Conservation (phyloP, 2,329 filamentous ascomycete genomes). For the Penicillium janthinellum region DNA sequence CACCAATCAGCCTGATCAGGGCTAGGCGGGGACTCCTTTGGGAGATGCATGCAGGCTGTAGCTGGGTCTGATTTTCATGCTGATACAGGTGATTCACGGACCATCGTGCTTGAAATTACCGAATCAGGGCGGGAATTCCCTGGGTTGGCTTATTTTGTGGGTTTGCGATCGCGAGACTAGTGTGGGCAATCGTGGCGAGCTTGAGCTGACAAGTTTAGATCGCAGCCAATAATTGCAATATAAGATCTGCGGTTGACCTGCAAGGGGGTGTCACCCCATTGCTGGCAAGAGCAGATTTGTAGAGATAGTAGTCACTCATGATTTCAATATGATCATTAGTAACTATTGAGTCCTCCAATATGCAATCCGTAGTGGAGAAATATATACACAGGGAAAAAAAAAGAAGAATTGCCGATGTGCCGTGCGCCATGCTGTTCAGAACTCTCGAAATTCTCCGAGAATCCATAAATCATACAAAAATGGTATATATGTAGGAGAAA, state of each 20-base stretch:
- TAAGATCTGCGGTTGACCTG: neutral
- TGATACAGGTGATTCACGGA: neutral
- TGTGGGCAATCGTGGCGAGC: neutral
- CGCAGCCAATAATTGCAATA: neutral
- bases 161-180: neutral
- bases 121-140: neutral
- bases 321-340: slow-evolving; percentile 7
- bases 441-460: neutral
- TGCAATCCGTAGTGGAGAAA: slow-evolving; percentile 4
- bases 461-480: slow-evolving; percentile 12
- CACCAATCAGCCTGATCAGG: neutral
- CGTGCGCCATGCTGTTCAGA: slow-evolving; percentile 20
- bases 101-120: no score
- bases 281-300: neutral
- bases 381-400: slow-evolving; percentile 7
- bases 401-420: slow-evolving; percentile 5
- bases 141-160: neutral
- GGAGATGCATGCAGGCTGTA: neutral
- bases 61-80: neutral
- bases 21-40: neutral
- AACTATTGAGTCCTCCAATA: slow-evolving; percentile 1
- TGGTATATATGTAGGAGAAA: neutral
- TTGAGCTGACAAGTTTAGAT: neutral
- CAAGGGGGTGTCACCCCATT: neutral
- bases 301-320: neutral